A percentile compares a stretch with the other conserved stretches of the same genome.
Evolutionary conservation across 2,329 filamentous ascomycete genomes (phyloP).

Genomic region (Pseudocercospora ulei): DNA sequence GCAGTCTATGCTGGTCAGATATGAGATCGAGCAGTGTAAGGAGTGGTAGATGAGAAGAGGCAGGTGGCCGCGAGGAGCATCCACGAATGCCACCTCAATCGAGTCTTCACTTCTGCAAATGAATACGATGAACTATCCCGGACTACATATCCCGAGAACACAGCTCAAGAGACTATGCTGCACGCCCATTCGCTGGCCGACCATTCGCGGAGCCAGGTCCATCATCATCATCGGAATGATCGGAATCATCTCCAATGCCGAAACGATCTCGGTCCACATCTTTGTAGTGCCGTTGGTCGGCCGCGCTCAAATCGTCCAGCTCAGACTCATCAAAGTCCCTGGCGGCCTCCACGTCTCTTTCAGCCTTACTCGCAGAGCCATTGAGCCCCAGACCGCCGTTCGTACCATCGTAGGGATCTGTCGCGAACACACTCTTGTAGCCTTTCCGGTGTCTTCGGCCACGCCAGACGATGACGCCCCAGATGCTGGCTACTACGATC

Average conservation of each 20-base stretch:
- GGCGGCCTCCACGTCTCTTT: slow-evolving; percentile 50
- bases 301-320: slow-evolving; percentile 44
- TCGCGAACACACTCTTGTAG: slow-evolving; percentile 39
- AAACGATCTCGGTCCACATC: slow-evolving; percentile 18
- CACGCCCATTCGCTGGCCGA: slow-evolving; percentile 12
- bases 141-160: not conserved
- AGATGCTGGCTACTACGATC: slow-evolving; percentile 58
- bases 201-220: slow-evolving; percentile 1
- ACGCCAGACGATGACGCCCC: slow-evolving; percentile 62
- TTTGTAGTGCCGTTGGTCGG: slow-evolving; percentile 8
- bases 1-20: too few species aligned
- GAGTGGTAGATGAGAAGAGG: too few species aligned
- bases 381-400: slow-evolving; percentile 39
- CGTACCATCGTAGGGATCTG: slow-evolving; percentile 35
- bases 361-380: slow-evolving; percentile 34
- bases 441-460: slow-evolving; percentile 43
- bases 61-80: too few species aligned
- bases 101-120: too few species aligned
- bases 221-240: slow-evolving; percentile 16
- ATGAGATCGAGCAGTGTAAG: too few species aligned
- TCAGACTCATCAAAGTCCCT: slow-evolving; percentile 53
- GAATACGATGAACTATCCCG: too few species aligned
- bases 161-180: too few species aligned
- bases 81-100: too few species aligned
- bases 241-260: slow-evolving; percentile 25